Evolutionary conservation across 176 grass and related monocot genomes (phyloP), one percentile per base, ranked within the genome.

Genomic region (Echinochloa phyllopogon): DNA sequence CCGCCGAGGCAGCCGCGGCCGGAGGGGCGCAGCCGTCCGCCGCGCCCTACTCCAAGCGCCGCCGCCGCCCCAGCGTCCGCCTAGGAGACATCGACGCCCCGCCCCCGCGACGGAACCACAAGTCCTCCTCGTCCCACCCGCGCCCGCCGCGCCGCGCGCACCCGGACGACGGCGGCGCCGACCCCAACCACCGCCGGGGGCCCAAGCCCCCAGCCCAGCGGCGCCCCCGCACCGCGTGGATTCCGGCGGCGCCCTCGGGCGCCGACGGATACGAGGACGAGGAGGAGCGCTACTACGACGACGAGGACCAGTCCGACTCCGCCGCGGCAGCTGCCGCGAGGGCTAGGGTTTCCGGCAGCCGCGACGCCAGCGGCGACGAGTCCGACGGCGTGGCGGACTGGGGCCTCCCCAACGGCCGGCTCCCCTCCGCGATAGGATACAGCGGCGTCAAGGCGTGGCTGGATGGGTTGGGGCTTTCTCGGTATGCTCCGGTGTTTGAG

Each of bases 1-100:
- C 74, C 14, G 88, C 59, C 18, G 84, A 15, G 3, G 81, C 58
- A 7, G 63, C 83, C 4, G 75, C 79, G 0, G 45, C 64, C 4
- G 64, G 37, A 5, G 72, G n/a, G 8, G 57, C 78, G 5, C 33
- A 73, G 29, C 24, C 58, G 52, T 74, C 23, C 51, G 82, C 53
- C 1, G 41, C 76, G 56, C 78, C 88, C 38, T 87, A 84, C 72
- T 90, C 93, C 58, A 98, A 98, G 82, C 88, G 95, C 64, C 90
- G 94, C 84, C 95, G 95, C 84, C 93, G 91, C n/a, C 93, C 91
- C 79, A 98, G 87, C 83, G 90, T 98, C 9, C 95, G 95, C 82
- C 95, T 98, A 52, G 91, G 93, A 44, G 95, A 98, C 80, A 94
- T 98, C 51, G 83, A 91, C 76, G 76, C 67, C 39, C 85, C 84